phyloP scores from a whole-genome alignment of 129 eudicot genomes.

The Artemisia tridentata region DNA sequence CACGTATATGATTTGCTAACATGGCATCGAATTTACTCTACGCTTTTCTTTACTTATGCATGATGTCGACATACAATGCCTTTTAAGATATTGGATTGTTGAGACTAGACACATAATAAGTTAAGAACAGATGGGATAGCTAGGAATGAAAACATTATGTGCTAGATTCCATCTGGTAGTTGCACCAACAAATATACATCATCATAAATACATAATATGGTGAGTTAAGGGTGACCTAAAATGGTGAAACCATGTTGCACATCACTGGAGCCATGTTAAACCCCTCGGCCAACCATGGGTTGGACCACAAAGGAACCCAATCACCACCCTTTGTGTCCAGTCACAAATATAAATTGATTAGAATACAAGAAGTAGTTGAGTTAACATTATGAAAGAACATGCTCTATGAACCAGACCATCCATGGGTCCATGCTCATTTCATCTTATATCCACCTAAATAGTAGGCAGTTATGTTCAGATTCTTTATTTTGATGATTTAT shows the following conservation, averaged over 20 bases:
- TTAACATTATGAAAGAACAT: slow-evolving; percentile 33
- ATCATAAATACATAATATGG: slow-evolving; percentile 24
- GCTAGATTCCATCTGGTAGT: slow-evolving; percentile 20
- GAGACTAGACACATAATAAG: background rate
- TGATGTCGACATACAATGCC: too few relatives aligned
- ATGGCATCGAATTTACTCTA: too few relatives aligned
- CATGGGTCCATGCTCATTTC: slow-evolving; percentile 39
- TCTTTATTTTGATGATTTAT: background rate
- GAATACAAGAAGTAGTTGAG: slow-evolving; percentile 35
- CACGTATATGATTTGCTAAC: too few relatives aligned
- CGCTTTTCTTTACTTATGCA: too few relatives aligned
- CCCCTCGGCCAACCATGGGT: slow-evolving; percentile 23
- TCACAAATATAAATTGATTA: slow-evolving; percentile 14
- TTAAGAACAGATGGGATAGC: background rate
- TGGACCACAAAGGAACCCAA: slow-evolving; percentile 29
- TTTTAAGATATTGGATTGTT: background rate
- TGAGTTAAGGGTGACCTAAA: slow-evolving; percentile 11
- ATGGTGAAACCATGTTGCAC: slow-evolving; percentile 27
- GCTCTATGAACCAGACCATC: slow-evolving; percentile 29
- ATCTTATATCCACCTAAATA: slow-evolving; percentile 14
- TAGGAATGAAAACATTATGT: slow-evolving; percentile 12
- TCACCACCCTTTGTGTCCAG: slow-evolving; percentile 6
- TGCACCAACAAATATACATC: slow-evolving; percentile 26
- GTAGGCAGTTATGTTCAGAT: too few relatives aligned
- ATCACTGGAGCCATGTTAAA: slow-evolving; percentile 21